These are phyloP conservation scores for Penstemon eatonii DNA, from an alignment of 257 asterid genomes.

Conservation along the genomic window DNA sequence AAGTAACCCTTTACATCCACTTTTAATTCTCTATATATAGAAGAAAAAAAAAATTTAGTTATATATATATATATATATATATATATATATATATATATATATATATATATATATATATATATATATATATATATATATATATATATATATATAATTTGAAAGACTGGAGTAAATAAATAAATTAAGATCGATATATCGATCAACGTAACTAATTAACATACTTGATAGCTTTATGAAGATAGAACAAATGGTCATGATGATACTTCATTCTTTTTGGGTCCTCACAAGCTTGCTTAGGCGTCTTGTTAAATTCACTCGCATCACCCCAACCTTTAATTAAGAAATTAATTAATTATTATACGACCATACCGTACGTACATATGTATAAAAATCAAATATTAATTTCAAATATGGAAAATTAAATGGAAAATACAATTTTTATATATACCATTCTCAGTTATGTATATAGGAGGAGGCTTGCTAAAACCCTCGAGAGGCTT, in stretches of 20 bases:
- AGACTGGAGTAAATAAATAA: too few species aligned
- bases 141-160: too few species aligned
- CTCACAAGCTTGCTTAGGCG: constrained; percentile 9
- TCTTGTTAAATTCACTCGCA: constrained; percentile 19
- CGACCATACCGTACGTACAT: too few species aligned
- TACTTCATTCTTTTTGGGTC: constrained; percentile 30
- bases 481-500: too few species aligned
- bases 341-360: too few species aligned
- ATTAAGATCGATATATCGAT: too few species aligned
- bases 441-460: constrained; percentile 39
- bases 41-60: background rate
- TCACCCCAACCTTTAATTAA: constrained; percentile 31
- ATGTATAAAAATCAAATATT: background rate
- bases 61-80: too few species aligned
- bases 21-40: constrained; percentile 15
- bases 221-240: constrained; percentile 43
- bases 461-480: constrained; percentile 38
- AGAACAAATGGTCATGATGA: constrained; percentile 41
- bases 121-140: too few species aligned
- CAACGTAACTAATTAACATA: constrained; percentile 24
- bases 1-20: constrained; percentile 52
- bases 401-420: too few species aligned
- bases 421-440: too few species aligned
- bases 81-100: too few species aligned
- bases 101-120: too few species aligned